Evolutionary conservation across 2,329 filamentous ascomycete genomes (phyloP).

Genomic region (Botryotinia convoluta): DNA sequence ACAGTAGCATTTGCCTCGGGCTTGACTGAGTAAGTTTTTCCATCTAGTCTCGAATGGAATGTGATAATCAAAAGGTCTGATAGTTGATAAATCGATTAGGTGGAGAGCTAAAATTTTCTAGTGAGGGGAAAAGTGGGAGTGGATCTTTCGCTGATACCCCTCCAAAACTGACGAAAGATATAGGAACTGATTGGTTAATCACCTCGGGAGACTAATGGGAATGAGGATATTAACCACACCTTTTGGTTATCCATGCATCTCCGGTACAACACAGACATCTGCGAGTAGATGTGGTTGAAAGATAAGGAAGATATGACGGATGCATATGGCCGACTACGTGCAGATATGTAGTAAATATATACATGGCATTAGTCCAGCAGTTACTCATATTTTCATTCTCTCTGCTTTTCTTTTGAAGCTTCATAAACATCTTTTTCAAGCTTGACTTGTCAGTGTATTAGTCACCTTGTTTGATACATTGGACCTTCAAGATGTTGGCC

Average conservation of each 20-base stretch:
- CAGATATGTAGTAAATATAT: background rate
- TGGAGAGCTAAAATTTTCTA: background rate
- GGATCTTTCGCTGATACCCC: background rate
- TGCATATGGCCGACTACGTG: background rate
- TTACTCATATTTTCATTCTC: background rate
- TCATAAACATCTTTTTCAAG: background rate
- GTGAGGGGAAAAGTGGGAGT: conserved; percentile 8
- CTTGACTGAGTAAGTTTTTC: background rate
- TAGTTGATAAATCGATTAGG: background rate
- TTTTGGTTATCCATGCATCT: conserved; percentile 3
- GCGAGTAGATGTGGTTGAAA: background rate
- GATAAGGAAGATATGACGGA: background rate
- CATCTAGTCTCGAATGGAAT: background rate
- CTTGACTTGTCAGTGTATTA: background rate
- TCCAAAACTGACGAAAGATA: background rate
- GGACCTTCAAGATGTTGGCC: conserved; percentile 32
- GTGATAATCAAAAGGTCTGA: background rate
- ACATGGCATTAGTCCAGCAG: background rate
- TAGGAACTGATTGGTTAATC: background rate
- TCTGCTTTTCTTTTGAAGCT: background rate
- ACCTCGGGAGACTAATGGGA: background rate
- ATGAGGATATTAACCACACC: background rate
- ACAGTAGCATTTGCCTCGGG: background rate
- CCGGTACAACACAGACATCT: background rate
- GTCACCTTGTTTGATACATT: background rate